These are phyloP conservation scores for Clavispora carvajalis DNA, from an alignment of 805 yeast species.

Conservation along the genomic window DNA sequence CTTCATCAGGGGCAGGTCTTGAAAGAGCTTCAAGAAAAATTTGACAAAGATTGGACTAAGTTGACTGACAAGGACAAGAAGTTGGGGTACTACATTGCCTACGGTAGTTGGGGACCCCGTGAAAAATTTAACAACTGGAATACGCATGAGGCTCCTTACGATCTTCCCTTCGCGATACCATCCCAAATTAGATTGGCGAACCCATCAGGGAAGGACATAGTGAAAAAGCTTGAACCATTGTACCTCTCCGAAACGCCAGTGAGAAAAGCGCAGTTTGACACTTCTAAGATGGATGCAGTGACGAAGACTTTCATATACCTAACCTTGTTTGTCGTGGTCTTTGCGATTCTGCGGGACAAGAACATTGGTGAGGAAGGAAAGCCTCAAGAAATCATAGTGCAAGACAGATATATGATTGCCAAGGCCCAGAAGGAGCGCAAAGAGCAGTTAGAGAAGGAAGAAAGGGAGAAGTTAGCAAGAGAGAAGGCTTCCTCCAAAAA, in stretches of 20 bases:
- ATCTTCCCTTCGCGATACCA: conserved; percentile 52
- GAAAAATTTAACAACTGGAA: conserved; percentile 48
- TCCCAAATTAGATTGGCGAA: conserved; percentile 20
- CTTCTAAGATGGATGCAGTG: conserved; percentile 50
- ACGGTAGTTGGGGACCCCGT: conserved; percentile 70
- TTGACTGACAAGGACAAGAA: conserved; percentile 46
- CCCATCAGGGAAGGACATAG: conserved; percentile 22
- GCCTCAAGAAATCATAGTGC: conserved; percentile 35
- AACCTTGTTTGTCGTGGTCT: conserved; percentile 40
- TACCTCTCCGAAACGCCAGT: conserved; percentile 38
- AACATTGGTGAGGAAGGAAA: conserved; percentile 40
- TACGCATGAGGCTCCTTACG: conserved; percentile 45
- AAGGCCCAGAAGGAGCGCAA: conserved; percentile 11
- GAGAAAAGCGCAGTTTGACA: conserved; percentile 43
- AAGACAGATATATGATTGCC: conserved; percentile 21
- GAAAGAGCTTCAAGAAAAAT: conserved; percentile 45
- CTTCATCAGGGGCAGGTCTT: conserved; percentile 55
- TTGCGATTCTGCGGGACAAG: conserved; percentile 56
- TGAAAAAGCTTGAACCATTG: conserved; percentile 33
- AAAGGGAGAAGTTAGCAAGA: conserved; percentile 14
- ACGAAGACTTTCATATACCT: conserved; percentile 50
- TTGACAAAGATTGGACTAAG: conserved; percentile 52
- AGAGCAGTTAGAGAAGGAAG: conserved; percentile 14
- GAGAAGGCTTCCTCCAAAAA: conserved; percentile 13
- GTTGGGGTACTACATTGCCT: conserved; percentile 56